Percentiles rank a stretch among this genome's conserved stretches.
Conservation (phyloP, 345 rosid genomes). For the Camelina neglecta region DNA sequence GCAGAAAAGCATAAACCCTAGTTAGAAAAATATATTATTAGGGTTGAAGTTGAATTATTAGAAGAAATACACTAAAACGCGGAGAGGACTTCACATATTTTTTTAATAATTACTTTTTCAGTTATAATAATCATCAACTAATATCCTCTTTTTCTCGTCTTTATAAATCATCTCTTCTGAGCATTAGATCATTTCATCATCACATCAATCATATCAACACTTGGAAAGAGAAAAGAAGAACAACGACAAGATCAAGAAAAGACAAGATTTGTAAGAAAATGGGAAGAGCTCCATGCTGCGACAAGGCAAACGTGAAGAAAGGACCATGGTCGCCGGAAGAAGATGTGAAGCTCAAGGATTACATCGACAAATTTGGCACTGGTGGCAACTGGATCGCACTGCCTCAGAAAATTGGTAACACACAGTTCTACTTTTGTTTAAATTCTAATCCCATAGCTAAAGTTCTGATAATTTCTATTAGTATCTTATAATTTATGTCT, state of each 20-base stretch:
- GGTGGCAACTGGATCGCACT: slow-evolving; percentile 99
- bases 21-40: slow-evolving; percentile 40
- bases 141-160: slow-evolving; percentile 25
- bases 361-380: slow-evolving; percentile 78
- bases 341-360: slow-evolving; percentile 89
- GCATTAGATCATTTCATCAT: slow-evolving; percentile 39
- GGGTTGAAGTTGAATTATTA: slow-evolving; percentile 41
- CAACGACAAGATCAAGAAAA: slow-evolving; percentile 23
- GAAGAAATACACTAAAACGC: slow-evolving; percentile 45
- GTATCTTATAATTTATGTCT: neutral
- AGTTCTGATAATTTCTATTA: neutral
- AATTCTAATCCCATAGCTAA: neutral
- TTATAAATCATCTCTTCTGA: slow-evolving; percentile 39
- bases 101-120: slow-evolving; percentile 5
- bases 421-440: slow-evolving; percentile 16
- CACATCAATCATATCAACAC: slow-evolving; percentile 26
- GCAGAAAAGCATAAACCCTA: slow-evolving; percentile 61
- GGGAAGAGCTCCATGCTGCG: slow-evolving; percentile 99
- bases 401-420: slow-evolving; percentile 96
- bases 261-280: slow-evolving; percentile 44
- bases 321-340: slow-evolving; percentile 99
- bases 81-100: slow-evolving; percentile 33
- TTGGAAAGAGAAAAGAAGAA: slow-evolving; percentile 22
- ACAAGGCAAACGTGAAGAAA: slow-evolving; percentile 88
- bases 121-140: slow-evolving; percentile 38